Conservation (phyloP, 2,329 filamentous ascomycete species). For the Aphanoascus verrucosus region DNA sequence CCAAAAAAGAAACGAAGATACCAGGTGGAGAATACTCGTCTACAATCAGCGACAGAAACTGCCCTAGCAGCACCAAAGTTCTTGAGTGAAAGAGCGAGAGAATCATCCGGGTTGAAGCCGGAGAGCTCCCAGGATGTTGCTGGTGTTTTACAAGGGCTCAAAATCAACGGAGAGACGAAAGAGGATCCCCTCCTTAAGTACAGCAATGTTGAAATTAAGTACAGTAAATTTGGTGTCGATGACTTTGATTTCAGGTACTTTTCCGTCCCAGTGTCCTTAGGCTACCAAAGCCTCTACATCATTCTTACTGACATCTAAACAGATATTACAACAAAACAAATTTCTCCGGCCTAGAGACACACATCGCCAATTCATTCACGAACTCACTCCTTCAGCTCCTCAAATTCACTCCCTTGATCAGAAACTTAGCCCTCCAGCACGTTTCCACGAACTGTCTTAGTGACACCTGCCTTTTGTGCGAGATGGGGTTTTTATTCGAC, state of each 20-base stretch:
- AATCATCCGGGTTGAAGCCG: constrained; percentile 38
- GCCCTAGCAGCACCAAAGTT: constrained; percentile 73
- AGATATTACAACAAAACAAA: constrained; percentile 90
- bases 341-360: constrained; percentile 87
- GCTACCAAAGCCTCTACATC: neutral
- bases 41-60: constrained; percentile 48
- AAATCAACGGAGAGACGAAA: constrained; percentile 60
- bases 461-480: constrained; percentile 79
- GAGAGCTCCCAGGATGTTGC: constrained; percentile 45
- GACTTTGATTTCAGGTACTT: constrained; percentile 92
- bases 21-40: constrained; percentile 68
- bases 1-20: constrained; percentile 64
- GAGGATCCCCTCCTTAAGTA: constrained; percentile 82
- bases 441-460: constrained; percentile 73
- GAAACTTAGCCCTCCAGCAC: constrained; percentile 81
- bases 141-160: constrained; percentile 56
- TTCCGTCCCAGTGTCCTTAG: neutral
- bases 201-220: constrained; percentile 92
- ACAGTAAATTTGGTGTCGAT: constrained; percentile 97
- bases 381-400: constrained; percentile 86
- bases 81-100: constrained; percentile 80
- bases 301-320: constrained; percentile 17
- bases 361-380: constrained; percentile 93
- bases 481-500: constrained; percentile 90
- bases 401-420: constrained; percentile 76